Percentiles rank a stretch among this genome's conserved stretches.
Conservation (phyloP, 164 flowering plant genomes). For the Vitis rotundifolia region DNA sequence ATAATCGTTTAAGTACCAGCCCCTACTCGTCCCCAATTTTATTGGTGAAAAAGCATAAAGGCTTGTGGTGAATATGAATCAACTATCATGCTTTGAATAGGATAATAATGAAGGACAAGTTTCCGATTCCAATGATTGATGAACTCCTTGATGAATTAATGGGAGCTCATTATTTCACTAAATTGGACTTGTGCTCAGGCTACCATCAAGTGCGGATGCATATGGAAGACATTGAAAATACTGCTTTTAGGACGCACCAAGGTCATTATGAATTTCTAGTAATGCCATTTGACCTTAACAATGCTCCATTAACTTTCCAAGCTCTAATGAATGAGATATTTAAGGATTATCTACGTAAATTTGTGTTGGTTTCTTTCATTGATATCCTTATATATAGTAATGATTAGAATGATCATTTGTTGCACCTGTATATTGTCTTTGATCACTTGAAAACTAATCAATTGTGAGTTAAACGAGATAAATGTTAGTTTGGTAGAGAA, state of each 20-base stretch:
- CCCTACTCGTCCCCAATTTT: background rate
- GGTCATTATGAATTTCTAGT: conserved; percentile 1
- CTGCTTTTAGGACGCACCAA: conserved; percentile 5
- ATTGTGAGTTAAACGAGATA: background rate
- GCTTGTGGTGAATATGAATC: background rate
- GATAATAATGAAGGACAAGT: background rate
- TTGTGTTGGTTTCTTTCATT: background rate
- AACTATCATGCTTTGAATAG: background rate
- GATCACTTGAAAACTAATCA: background rate
- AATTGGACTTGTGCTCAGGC: background rate
- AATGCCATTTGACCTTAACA: too few species aligned
- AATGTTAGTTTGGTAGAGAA: conserved; percentile 1
- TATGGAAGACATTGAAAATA: background rate
- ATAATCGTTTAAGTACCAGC: background rate
- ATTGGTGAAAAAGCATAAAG: too few species aligned
- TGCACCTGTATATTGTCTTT: background rate
- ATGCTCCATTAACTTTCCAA: too few species aligned
- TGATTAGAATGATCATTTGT: background rate
- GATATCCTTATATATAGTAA: background rate
- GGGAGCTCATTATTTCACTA: background rate
- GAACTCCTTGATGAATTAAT: conserved; percentile 4
- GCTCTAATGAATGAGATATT: too few species aligned
- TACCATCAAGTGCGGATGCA: conserved; percentile 5
- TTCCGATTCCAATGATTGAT: conserved; percentile 5
- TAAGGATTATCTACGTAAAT: too few species aligned